phyloP scores from a whole-genome alignment of 1,284 basidiomycete genomes.

The Neotropicomus parvogracilis region DNA sequence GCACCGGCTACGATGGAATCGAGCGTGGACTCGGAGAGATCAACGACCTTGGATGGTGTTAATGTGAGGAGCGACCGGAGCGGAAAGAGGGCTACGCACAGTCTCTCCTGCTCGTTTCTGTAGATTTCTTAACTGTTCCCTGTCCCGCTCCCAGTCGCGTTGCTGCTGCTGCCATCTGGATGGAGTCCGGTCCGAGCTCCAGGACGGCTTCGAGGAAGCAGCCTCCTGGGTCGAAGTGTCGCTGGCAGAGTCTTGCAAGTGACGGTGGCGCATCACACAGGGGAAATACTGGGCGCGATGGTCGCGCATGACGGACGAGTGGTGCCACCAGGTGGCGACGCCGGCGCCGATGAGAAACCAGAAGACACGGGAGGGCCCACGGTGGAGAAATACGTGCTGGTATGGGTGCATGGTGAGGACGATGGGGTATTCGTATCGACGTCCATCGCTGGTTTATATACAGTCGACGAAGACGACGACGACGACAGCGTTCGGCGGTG shows the following conservation, averaged over 20 bases:
- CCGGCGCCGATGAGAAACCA: conserved; percentile 66
- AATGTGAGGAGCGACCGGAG: not conserved
- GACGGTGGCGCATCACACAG: conserved; percentile 23
- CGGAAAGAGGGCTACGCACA: conserved; percentile 37
- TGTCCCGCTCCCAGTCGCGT: conserved; percentile 42
- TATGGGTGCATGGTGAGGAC: conserved; percentile 36
- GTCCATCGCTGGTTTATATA: conserved; percentile 12
- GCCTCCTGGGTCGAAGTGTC: conserved; percentile 4
- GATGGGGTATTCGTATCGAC: too few species aligned
- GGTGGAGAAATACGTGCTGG: conserved; percentile 32
- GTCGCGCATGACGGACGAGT: conserved; percentile 26
- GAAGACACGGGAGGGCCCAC: conserved; percentile 52
- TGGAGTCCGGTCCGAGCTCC: conserved; percentile 12
- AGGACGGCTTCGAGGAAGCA: conserved; percentile 1
- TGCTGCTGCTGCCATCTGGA: conserved; percentile 32
- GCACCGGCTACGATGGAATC: conserved; percentile 55
- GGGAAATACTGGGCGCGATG: conserved; percentile 26
- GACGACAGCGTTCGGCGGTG: conserved; percentile 25
- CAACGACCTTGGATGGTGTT: conserved; percentile 44
- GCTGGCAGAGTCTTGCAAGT: conserved; percentile 7
- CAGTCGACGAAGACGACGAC: conserved; percentile 2
- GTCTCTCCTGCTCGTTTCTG: conserved; percentile 52
- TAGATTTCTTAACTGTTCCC: conserved; percentile 42
- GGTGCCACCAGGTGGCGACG: conserved; percentile 46
- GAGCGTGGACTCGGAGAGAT: conserved; percentile 67